These are phyloP conservation scores for Xylariaceae sp. DNA, from an alignment of 2,329 filamentous ascomycete species.

Conservation along the genomic window DNA sequence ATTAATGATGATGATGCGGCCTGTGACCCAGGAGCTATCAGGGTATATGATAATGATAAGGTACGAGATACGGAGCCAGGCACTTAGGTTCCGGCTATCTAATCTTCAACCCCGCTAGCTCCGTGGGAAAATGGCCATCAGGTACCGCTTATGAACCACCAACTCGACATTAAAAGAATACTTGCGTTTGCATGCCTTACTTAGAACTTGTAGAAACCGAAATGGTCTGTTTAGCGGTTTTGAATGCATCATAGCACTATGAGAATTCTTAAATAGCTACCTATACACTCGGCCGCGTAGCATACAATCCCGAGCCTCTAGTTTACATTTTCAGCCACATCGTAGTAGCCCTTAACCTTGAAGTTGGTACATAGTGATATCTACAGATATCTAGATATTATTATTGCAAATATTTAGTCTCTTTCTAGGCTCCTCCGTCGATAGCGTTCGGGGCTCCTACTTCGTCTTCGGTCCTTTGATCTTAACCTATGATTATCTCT, in stretches of 20 bases:
- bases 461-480: conserved; percentile 34
- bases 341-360: too few species aligned
- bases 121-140: conserved; percentile 2
- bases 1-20: conserved; percentile 6
- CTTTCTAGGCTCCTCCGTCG: conserved; percentile 26
- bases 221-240: too few species aligned
- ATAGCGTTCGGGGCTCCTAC: conserved; percentile 31
- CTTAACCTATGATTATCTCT: conserved; percentile 31
- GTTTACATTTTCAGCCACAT: background rate
- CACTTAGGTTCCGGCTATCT: background rate
- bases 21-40: too few species aligned
- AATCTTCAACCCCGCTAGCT: background rate
- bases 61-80: too few species aligned
- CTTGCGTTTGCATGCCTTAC: too few species aligned
- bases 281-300: too few species aligned
- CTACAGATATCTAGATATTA: background rate
- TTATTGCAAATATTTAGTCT: conserved; percentile 5
- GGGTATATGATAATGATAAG: too few species aligned
- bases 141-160: background rate
- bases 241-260: too few species aligned
- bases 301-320: background rate
- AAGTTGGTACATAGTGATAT: background rate
- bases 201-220: too few species aligned
- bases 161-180: too few species aligned
- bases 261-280: too few species aligned